These are phyloP conservation scores for Fusarium nodosum DNA, from an alignment of 2,329 filamentous ascomycete species.

Conservation along the genomic window DNA sequence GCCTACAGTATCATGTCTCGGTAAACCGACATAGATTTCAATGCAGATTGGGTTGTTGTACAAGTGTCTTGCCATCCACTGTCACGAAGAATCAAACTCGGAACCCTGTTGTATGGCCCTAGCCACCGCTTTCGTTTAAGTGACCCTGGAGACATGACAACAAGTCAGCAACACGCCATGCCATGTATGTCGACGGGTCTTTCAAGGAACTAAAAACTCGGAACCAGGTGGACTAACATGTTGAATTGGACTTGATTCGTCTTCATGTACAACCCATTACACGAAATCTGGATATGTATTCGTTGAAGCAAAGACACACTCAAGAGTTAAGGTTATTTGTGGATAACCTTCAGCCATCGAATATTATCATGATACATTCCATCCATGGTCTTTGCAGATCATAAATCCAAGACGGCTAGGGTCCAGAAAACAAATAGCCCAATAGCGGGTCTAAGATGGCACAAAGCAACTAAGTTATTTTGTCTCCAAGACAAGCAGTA, in stretches of 20 bases:
- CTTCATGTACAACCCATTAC: too few species aligned
- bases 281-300: neutral
- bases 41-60: conserved; percentile 29
- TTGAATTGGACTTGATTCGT: neutral
- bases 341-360: conserved; percentile 14
- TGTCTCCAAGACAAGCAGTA: neutral
- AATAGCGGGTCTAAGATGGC: neutral
- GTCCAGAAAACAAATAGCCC: neutral
- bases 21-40: conserved; percentile 20
- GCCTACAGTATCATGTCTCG: conserved; percentile 21
- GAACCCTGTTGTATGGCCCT: conserved; percentile 1
- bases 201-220: neutral
- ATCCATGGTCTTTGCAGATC: conserved; percentile 25
- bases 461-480: neutral
- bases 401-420: conserved; percentile 16
- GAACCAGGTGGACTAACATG: neutral
- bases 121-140: conserved; percentile 14
- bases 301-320: conserved; percentile 10
- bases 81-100: neutral
- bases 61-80: conserved; percentile 2
- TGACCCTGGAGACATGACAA: conserved; percentile 3
- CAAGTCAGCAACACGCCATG: conserved; percentile 6
- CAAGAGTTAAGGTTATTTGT: conserved; percentile 22
- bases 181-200: neutral
- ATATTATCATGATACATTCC: conserved; percentile 28